Conservation (phyloP, 176 grass and related monocot genomes). For the Metroxylon sagu region DNA sequence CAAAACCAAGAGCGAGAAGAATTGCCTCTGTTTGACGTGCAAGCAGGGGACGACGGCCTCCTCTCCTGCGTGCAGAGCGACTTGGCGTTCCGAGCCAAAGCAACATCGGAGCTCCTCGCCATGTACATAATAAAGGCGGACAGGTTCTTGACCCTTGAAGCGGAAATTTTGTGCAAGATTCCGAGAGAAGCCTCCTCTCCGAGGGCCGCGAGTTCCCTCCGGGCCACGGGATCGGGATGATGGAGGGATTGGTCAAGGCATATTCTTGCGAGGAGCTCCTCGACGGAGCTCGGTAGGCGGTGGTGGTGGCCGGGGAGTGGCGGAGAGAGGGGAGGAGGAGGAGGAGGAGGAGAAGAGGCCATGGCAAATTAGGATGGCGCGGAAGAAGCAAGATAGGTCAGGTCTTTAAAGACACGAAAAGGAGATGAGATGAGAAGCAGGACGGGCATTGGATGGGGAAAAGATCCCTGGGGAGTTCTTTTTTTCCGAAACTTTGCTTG, state of each 20-base stretch:
- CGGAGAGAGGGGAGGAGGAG: neutral
- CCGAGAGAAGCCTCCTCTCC: conserved; percentile 1
- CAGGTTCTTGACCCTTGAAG: neutral
- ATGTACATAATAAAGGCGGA: conserved; percentile 11
- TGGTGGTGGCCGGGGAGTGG: neutral
- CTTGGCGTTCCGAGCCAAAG: too few relatives aligned
- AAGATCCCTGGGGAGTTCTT: too few relatives aligned
- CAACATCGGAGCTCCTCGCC: neutral
- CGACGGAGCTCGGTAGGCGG: conserved; percentile 3
- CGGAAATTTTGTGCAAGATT: neutral
- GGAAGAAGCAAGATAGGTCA: too few relatives aligned
- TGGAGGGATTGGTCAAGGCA: conserved; percentile 1
- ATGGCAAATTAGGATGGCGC: too few relatives aligned
- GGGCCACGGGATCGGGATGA: neutral
- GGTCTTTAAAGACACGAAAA: too few relatives aligned
- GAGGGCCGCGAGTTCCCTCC: neutral
- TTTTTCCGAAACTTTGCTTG: too few relatives aligned
- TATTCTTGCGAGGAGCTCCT: conserved; percentile 2
- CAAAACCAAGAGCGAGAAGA: neutral
- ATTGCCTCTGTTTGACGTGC: neutral
- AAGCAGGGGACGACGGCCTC: neutral
- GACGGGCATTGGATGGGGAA: too few relatives aligned
- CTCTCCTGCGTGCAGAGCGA: neutral
- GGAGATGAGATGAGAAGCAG: too few relatives aligned
- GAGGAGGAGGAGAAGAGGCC: neutral